Evolutionary conservation across 2,329 filamentous ascomycete species (phyloP).

Genomic region (Ophiostoma triangulosporum): DNA sequence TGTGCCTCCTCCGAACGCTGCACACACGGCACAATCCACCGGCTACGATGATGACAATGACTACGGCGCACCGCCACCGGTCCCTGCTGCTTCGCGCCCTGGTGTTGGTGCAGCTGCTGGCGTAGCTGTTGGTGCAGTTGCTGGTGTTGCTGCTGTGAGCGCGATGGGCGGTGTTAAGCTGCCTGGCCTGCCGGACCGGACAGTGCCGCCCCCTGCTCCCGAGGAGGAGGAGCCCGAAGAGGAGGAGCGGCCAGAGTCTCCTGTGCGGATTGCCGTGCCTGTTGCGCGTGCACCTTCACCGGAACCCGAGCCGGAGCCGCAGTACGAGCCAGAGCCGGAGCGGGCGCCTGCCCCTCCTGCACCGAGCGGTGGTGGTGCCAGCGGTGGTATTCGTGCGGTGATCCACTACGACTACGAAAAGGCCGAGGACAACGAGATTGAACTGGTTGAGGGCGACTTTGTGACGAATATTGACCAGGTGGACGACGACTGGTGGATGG

Average conservation of each 20-base stretch:
- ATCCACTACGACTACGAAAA: slow-evolving; percentile 95
- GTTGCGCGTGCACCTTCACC: slow-evolving; percentile 41
- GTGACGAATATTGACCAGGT: slow-evolving; percentile 94
- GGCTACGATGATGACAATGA: slow-evolving; percentile 24
- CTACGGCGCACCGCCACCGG: slow-evolving; percentile 47
- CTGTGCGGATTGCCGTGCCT: slow-evolving; percentile 19
- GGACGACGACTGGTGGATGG: slow-evolving; percentile 98
- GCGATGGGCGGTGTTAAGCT: slow-evolving; percentile 73
- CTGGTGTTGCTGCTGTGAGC: slow-evolving; percentile 45
- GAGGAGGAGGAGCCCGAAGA: slow-evolving; percentile 27
- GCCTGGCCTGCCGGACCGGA: slow-evolving; percentile 58
- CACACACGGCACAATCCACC: slow-evolving; percentile 14
- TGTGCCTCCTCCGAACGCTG: slow-evolving; percentile 15
- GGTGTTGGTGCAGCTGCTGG: not conserved
- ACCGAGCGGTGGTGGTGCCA: slow-evolving; percentile 16
- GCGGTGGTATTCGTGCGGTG: slow-evolving; percentile 50
- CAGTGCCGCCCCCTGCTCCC: slow-evolving; percentile 33
- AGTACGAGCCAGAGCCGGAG: slow-evolving; percentile 39
- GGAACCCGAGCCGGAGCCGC: slow-evolving; percentile 49
- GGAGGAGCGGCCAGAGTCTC: slow-evolving; percentile 19
- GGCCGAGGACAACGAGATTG: slow-evolving; percentile 92
- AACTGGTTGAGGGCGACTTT: slow-evolving; percentile 74
- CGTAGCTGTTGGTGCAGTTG: not conserved
- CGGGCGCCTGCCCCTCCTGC: slow-evolving; percentile 23
- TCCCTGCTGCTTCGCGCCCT: slow-evolving; percentile 52